Evolutionary conservation across 768 basidiomycete species (phyloP), one percentile per base, ranked within the genome.

Genomic region (Artomyces pyxidatus): DNA sequence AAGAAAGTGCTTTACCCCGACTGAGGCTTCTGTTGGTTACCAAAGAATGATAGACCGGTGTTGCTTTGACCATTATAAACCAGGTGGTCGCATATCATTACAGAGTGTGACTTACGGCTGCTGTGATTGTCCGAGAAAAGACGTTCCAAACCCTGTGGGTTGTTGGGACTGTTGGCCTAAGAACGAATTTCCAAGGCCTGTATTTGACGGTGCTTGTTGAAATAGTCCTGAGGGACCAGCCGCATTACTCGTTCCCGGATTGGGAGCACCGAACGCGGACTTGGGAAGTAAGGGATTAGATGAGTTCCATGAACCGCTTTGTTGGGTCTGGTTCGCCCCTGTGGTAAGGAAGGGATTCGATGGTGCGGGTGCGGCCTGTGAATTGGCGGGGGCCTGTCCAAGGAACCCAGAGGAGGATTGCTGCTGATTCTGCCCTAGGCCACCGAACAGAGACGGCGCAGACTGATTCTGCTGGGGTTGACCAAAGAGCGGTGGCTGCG

Each of bases 381-480:
- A 38, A 19, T 37, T 14, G 12, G 27, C 17, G 7, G 41, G 28
- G 12, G 42, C 19, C 30, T 37, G 42, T 35, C 45, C 45, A 35
- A 46, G 37, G 6, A 46, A 19, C 19, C 22, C 25, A 19, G 43
- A 35, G 19, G n/a, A 38, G 30, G 22, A n/a, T n/a, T 32, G 52
- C 27, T 49, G 52, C 42, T 59, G 54, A 41, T 51, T 50, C 41
- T 59, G 58, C 11, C 50, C 50, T 26, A 37, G 17, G 40, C 53
- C 51, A 1, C 61, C 61, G 48, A 63, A 65, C 12, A 66, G 49
- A 37, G 61, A 56, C 8, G 42, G 60, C 6, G 62, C 30, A 16
- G 60, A 57, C 51, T 64, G 66, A 10, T 40, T 35, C 48, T 65
- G 65, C 32, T 60, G 60, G 29, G 61, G 58, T 47, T 56, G 61